These are phyloP conservation scores for Fusarium brevicatenulatum DNA, from an alignment of 2,329 filamentous ascomycete species.

Conservation along the genomic window DNA sequence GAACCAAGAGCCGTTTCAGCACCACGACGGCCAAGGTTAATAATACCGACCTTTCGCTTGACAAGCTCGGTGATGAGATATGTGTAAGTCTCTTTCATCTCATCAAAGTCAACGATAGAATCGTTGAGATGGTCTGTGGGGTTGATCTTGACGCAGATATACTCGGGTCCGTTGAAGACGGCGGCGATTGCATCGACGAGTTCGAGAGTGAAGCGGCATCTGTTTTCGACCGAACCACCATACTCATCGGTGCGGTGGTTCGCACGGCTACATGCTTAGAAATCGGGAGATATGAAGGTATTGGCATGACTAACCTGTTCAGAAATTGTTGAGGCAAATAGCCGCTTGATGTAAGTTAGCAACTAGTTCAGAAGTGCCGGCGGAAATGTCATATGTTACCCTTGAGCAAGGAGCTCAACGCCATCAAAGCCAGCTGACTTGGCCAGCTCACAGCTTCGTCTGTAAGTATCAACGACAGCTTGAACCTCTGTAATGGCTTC, in stretches of 20 bases:
- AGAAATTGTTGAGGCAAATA: slow-evolving; percentile 6
- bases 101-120: background rate
- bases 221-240: background rate
- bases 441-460: background rate
- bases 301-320: background rate
- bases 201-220: slow-evolving; percentile 9
- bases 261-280: too few relatives aligned
- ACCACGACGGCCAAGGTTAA: slow-evolving; percentile 9
- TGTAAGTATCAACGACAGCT: background rate
- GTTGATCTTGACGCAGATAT: slow-evolving; percentile 5
- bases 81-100: background rate
- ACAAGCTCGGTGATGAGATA: slow-evolving; percentile 3
- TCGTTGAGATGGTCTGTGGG: slow-evolving; percentile 10
- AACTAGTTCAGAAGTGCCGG: fast-evolving
- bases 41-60: background rate
- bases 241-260: slow-evolving; percentile 1
- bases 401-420: slow-evolving; percentile 3
- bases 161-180: background rate
- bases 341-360: background rate
- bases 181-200: background rate
- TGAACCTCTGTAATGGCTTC: background rate
- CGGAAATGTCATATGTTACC: background rate
- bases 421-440: slow-evolving; percentile 7
- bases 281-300: too few relatives aligned
- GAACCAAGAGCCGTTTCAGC: background rate